These are phyloP conservation scores for Entophlyctis luteolus DNA, from an alignment of 192 early-diverging fungal species.

Conservation along the genomic window DNA sequence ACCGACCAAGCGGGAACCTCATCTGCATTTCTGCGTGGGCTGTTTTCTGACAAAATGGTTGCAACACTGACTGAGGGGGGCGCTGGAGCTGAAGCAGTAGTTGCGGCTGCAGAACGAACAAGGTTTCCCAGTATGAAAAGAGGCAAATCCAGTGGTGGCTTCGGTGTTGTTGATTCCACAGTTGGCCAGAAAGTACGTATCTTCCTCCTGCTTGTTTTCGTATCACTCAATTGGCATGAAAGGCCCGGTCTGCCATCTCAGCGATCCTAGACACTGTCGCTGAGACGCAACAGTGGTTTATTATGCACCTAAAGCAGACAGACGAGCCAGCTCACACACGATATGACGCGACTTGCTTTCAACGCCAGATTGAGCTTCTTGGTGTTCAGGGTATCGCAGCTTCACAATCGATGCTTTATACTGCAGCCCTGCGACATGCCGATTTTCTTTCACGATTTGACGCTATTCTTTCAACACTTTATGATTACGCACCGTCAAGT, in stretches of 20 bases:
- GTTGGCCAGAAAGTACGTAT: slow-evolving; percentile 39
- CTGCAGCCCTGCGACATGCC: slow-evolving; percentile 65
- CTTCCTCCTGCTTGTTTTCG: neutral
- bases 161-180: slow-evolving; percentile 30
- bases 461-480: slow-evolving; percentile 11
- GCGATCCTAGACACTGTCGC: slow-evolving; percentile 72
- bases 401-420: slow-evolving; percentile 67
- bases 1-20: slow-evolving; percentile 45
- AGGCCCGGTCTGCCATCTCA: slow-evolving; percentile 55
- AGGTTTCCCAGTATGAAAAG: slow-evolving; percentile 42
- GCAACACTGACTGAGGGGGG: slow-evolving; percentile 39
- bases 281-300: slow-evolving; percentile 77
- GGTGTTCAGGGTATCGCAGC: slow-evolving; percentile 67
- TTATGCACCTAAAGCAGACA: slow-evolving; percentile 68
- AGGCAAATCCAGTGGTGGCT: neutral
- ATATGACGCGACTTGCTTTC: slow-evolving; percentile 67
- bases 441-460: slow-evolving; percentile 78
- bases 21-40: slow-evolving; percentile 39
- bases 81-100: slow-evolving; percentile 35
- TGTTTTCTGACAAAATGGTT: slow-evolving; percentile 46
- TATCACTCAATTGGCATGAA: neutral
- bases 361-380: slow-evolving; percentile 67
- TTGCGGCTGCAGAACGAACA: slow-evolving; percentile 32
- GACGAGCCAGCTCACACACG: slow-evolving; percentile 41
- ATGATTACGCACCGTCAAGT: neutral